Evolutionary conservation across 2,329 filamentous ascomycete species (phyloP), one percentile per base, ranked within the genome.

Genomic region (Aspergillus quadrilineatus): DNA sequence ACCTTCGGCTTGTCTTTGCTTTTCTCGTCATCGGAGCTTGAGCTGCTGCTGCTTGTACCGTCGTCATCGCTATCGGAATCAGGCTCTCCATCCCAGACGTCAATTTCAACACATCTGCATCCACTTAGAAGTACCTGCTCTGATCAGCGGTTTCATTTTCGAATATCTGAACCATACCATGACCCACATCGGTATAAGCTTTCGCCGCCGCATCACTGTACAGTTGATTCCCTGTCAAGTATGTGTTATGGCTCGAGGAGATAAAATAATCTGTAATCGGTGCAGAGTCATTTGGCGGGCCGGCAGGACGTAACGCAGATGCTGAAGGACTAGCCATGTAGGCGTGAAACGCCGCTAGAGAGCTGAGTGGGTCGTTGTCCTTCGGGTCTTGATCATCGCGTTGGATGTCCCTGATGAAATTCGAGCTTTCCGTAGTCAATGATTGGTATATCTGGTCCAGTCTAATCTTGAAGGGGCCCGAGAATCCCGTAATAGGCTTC

Each of bases 231-330:
- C 92, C 92, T 1, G 87, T 87, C 42, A 96, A 79, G 71, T 96
- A 97, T 0, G 92, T 97, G 71, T 97, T 97, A 78, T 97, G 92
- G 69, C 91, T 96, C 63, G 90, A 95, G 60, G 88, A 96, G 71
- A 97, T 92, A 73, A 91, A 97, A 77, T 97, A 97, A 70, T 95
- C 91, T 46, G 88, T 90, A 56, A 96, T 80, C 4, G 90, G 89
- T 51, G 82, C 84, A 0, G 82, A 82, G 32, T 85, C 70, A 67
- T 92, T 87, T 56, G 84, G 79, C 60, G 75, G 67, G 30, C 75
- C 64, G 22, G 73, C 56, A 6, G 75, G 71, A 22, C 75, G 69
- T 58, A 67, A 53, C 6, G 77, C 80, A 62, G 75, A 77, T 6
- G 77, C 76, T 12, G 73, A 69, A 17, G 74, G 68, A 30, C 74